Percentiles rank a stretch among this genome's conserved stretches.
Evolutionary conservation across 2,329 filamentous ascomycete genomes (phyloP).

Genomic region (Claviceps sp.): DNA sequence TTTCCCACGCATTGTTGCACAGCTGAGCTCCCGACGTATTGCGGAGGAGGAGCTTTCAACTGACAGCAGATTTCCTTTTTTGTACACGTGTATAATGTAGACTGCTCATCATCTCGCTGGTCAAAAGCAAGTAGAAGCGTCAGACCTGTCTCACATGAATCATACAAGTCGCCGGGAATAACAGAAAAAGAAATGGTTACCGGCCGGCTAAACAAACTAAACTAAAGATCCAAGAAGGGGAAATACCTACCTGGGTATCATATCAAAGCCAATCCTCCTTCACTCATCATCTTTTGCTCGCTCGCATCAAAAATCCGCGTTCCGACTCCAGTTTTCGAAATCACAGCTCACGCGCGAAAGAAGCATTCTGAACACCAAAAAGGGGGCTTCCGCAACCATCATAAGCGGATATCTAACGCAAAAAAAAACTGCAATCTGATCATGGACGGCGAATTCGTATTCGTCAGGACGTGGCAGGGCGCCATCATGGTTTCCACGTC

Average conservation of each 20-base stretch:
- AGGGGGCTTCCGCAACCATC: neutral
- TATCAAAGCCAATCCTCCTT: neutral
- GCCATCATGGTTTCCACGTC: conserved; percentile 3
- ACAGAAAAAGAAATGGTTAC: neutral
- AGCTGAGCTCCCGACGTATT: neutral
- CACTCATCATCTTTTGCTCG: neutral
- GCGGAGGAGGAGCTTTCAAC: neutral
- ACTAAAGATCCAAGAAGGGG: too few species aligned
- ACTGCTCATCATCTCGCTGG: neutral
- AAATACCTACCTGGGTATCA: neutral
- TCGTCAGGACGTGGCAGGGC: conserved; percentile 5
- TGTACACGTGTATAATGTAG: neutral
- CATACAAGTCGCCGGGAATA: neutral
- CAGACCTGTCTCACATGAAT: neutral
- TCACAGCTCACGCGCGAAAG: neutral
- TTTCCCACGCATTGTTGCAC: neutral
- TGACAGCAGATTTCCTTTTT: neutral
- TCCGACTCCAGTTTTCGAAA: neutral
- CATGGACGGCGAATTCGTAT: conserved; percentile 4
- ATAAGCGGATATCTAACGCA: neutral
- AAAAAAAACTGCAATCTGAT: neutral
- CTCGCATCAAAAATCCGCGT: neutral
- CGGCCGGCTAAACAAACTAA: too few species aligned
- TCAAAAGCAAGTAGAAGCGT: neutral
- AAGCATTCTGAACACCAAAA: neutral